A percentile compares a stretch with the other conserved stretches of the same genome.
Evolutionary conservation across 768 basidiomycete species (phyloP).

Genomic region (Naganishia friedmannii): DNA sequence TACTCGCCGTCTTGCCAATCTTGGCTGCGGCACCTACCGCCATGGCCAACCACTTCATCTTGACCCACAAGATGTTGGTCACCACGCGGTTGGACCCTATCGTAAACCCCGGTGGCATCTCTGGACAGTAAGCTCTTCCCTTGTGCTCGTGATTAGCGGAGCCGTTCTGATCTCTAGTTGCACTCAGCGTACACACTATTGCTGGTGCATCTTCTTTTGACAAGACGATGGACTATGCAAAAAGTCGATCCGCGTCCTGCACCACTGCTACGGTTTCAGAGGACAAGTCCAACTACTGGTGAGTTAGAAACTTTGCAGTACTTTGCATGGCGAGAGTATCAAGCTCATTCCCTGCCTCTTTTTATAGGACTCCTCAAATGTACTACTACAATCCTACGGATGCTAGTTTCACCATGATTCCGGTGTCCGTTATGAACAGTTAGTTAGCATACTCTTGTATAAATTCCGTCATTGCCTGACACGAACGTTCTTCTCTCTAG

Average conservation of each 20-base stretch:
- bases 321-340: not conserved
- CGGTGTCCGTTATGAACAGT: slow-evolving; percentile 43
- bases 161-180: not conserved
- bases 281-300: slow-evolving; percentile 54
- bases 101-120: slow-evolving; percentile 44
- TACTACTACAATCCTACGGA: slow-evolving; percentile 50
- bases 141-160: not conserved
- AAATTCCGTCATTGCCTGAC: not conserved
- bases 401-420: slow-evolving; percentile 45
- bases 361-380: slow-evolving; percentile 38
- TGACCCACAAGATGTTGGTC: slow-evolving; percentile 44
- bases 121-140: slow-evolving; percentile 29
- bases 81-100: slow-evolving; percentile 50
- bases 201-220: slow-evolving; percentile 52
- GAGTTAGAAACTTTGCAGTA: not conserved
- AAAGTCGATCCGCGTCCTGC: slow-evolving; percentile 43
- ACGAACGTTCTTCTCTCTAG: not conserved
- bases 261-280: slow-evolving; percentile 50
- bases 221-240: slow-evolving; percentile 44
- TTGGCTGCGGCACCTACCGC: slow-evolving; percentile 19
- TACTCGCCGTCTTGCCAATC: slow-evolving; percentile 21
- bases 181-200: slow-evolving; percentile 45
- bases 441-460: slow-evolving; percentile 37
- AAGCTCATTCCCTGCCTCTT: not conserved
- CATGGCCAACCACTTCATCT: slow-evolving; percentile 42